These are phyloP conservation scores for Yarrowia sp. DNA, from an alignment of 805 yeast genomes.

Conservation along the genomic window DNA sequence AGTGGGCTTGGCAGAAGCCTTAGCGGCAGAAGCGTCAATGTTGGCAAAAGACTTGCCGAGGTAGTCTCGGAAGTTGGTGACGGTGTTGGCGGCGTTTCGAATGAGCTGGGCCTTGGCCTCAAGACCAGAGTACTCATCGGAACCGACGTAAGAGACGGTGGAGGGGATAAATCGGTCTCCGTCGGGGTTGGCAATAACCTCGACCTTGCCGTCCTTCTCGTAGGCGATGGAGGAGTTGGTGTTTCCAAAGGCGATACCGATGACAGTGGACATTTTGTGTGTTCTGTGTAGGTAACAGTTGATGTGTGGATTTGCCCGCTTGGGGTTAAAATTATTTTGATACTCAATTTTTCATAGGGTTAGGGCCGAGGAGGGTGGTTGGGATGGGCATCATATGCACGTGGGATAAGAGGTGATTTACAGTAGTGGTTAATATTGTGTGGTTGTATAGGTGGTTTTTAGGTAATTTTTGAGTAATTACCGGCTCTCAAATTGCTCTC, in stretches of 20 bases:
- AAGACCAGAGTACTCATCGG: slow-evolving; percentile 94
- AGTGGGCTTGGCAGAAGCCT: slow-evolving; percentile 64
- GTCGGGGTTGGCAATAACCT: slow-evolving; percentile 97
- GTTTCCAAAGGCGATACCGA: slow-evolving; percentile 96
- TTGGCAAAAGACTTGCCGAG: slow-evolving; percentile 72
- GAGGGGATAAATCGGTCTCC: slow-evolving; percentile 98
- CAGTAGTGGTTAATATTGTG: too few relatives aligned
- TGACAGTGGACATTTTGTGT: slow-evolving; percentile 45
- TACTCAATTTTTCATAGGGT: slow-evolving; percentile 17
- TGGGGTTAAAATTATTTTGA: slow-evolving; percentile 1
- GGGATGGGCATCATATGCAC: slow-evolving; percentile 14
- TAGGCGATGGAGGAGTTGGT: slow-evolving; percentile 92
- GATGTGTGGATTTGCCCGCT: background rate
- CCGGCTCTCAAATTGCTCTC: background rate
- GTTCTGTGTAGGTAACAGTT: background rate
- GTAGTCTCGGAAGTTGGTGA: slow-evolving; percentile 89
- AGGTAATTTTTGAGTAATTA: too few relatives aligned
- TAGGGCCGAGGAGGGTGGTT: background rate
- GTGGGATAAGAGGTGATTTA: background rate
- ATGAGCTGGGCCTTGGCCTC: slow-evolving; percentile 91
- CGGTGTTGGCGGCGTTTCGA: slow-evolving; percentile 84
- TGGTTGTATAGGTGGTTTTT: too few relatives aligned
- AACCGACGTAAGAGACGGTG: slow-evolving; percentile 84
- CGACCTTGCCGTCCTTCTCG: slow-evolving; percentile 84
- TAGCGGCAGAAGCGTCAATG: slow-evolving; percentile 62